These are phyloP conservation scores for Fusarium chlamydosporum DNA, from an alignment of 2,329 filamentous ascomycete genomes.

Conservation along the genomic window DNA sequence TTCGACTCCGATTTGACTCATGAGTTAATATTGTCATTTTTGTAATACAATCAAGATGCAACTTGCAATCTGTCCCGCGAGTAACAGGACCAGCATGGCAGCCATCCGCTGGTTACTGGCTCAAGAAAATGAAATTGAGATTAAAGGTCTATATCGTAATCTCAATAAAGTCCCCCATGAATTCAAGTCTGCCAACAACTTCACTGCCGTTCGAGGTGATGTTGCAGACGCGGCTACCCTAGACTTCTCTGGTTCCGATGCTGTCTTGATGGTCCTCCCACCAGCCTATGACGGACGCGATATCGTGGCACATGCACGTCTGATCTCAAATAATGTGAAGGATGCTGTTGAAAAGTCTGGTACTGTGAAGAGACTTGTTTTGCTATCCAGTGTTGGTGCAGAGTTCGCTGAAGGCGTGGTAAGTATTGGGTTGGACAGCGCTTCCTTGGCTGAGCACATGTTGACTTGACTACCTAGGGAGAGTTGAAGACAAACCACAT, in stretches of 20 bases:
- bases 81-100: slow-evolving; percentile 52
- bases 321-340: slow-evolving; percentile 51
- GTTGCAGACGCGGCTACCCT: slow-evolving; percentile 51
- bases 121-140: not conserved
- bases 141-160: slow-evolving; percentile 54
- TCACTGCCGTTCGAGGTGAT: slow-evolving; percentile 51
- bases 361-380: slow-evolving; percentile 51
- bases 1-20: no score
- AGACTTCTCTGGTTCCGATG: slow-evolving; percentile 52
- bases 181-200: slow-evolving; percentile 31
- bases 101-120: slow-evolving; percentile 51
- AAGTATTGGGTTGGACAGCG: no score
- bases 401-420: slow-evolving; percentile 52
- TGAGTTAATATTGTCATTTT: no score
- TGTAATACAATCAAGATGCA: no score
- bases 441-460: slow-evolving; percentile 32
- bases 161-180: slow-evolving; percentile 45
- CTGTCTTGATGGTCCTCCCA: slow-evolving; percentile 53
- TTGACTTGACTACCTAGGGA: slow-evolving; percentile 50
- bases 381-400: slow-evolving; percentile 54
- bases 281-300: slow-evolving; percentile 49
- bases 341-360: slow-evolving; percentile 47
- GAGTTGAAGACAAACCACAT: slow-evolving; percentile 56
- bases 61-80: not conserved
- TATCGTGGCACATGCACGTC: slow-evolving; percentile 34